These are phyloP conservation scores for Aspergillus carbonarius DNA, from an alignment of 2,329 filamentous ascomycete species.

Conservation along the genomic window DNA sequence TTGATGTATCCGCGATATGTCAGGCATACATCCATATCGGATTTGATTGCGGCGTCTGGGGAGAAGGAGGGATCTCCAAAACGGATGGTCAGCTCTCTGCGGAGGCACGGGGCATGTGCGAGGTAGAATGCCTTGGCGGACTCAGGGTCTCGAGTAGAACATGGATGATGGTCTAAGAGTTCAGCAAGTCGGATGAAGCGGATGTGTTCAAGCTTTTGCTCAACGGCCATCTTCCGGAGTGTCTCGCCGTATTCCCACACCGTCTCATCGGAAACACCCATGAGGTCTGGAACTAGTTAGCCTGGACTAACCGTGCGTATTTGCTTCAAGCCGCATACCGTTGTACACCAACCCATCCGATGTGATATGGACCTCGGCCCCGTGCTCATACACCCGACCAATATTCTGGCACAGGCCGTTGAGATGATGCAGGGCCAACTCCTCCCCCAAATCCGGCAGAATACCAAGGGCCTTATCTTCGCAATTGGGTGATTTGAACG, in stretches of 20 bases:
- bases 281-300: constrained; percentile 31
- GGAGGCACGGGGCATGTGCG: constrained; percentile 26
- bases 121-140: constrained; percentile 26
- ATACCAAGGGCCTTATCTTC: constrained; percentile 35
- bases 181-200: constrained; percentile 38
- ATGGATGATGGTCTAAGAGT: constrained; percentile 31
- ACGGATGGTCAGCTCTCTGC: constrained; percentile 25
- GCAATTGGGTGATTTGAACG: constrained; percentile 31
- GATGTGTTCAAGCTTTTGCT: constrained; percentile 33
- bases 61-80: constrained; percentile 29
- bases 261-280: constrained; percentile 42
- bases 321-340: constrained; percentile 14
- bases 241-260: constrained; percentile 44
- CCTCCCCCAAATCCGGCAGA: constrained; percentile 46
- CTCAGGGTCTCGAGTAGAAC: constrained; percentile 18
- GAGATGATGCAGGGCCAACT: constrained; percentile 42
- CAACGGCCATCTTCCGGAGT: constrained; percentile 36
- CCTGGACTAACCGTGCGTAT: background rate
- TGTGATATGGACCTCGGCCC: constrained; percentile 43
- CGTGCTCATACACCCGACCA: constrained; percentile 39
- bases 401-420: constrained; percentile 43
- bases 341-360: constrained; percentile 48
- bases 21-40: constrained; percentile 28
- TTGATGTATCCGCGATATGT: constrained; percentile 32
- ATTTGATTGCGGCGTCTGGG: constrained; percentile 26